Evolutionary conservation across 192 early-diverging fungal genomes (phyloP), one percentile per base, ranked within the genome.

Genomic region (Umbelopsis isabellina): DNA sequence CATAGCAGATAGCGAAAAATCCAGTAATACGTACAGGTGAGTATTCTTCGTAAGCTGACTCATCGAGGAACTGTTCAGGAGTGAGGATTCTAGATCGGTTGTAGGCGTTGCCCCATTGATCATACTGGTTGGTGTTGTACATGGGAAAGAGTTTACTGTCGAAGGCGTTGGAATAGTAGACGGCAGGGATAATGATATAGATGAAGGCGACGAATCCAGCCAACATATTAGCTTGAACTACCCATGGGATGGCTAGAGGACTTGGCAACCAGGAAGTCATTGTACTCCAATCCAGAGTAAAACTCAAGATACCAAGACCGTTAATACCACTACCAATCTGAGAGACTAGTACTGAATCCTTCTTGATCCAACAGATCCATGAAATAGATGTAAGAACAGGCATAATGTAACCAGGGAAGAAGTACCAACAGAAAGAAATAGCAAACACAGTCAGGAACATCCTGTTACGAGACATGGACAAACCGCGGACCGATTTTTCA

Each of bases 281-380:
- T 41, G 85, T 76, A 66, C 82, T 87, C 92, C 92, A 95, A 79
- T 95, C 93, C 13, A 94, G 70, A 7, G 88, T 83, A 45, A 94
- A 88, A 65, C 85, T 87, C 25, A 88, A 74, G 58, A 92, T 83
- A 2, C 92, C 92, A 30, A 92, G 75, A 23, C 92, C 92, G 35
- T 84, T 75, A 27, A 83, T 47, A 44, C 84, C 86, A 45, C 80
- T 81, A n/a, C 86, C 84, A 3, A 88, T 53, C 72, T 86, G 84
- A 66, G 79, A 81, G 20, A 83, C 65, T 12, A 85, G 49, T 0
- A 85, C 52, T 3, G 84, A 85, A 49, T 85, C 79, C 11, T 72
- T 69, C 45, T 85, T 85, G 72, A 79, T 83, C 84, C 84, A 83
- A 65, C 91, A 92, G 12, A 92, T 75, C 33, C 88, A 73, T 13